A percentile compares a stretch with the other conserved stretches of the same genome.
Evolutionary conservation across 176 grass and related monocot genomes (phyloP).

Genomic region (Triticum dicoccoides): DNA sequence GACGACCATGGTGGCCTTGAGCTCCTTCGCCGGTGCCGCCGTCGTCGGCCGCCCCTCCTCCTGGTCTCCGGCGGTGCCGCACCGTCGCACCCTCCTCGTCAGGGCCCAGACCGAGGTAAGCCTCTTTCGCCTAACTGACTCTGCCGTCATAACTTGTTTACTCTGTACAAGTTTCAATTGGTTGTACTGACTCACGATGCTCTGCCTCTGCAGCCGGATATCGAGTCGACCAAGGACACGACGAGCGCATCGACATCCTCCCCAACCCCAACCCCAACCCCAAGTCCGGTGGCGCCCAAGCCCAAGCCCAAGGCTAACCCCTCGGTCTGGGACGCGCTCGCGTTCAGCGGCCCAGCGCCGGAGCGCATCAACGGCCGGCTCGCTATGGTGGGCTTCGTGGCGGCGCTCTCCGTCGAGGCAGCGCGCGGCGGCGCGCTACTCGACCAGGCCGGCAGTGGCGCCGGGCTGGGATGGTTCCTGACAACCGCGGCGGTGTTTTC

Average conservation of each 20-base stretch:
- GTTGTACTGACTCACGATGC: neutral
- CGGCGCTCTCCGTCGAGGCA: constrained; percentile 58
- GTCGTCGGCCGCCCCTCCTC: neutral
- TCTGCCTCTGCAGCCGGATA: neutral
- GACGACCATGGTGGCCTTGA: neutral
- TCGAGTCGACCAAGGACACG: neutral
- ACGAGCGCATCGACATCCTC: neutral
- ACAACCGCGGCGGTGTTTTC: constrained; percentile 37
- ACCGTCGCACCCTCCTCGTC: neutral
- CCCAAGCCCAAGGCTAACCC: constrained; percentile 3
- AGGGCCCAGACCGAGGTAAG: neutral
- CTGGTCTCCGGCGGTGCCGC: neutral
- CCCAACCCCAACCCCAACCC: neutral
- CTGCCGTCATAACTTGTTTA: neutral
- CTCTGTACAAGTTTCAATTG: neutral
- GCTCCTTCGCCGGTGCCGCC: neutral
- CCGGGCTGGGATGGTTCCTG: constrained; percentile 45
- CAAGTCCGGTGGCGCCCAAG: neutral
- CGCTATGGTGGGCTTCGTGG: constrained; percentile 65
- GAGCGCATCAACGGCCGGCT: constrained; percentile 71
- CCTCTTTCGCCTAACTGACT: neutral
- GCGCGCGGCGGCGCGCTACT: constrained; percentile 31
- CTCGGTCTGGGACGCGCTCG: constrained; percentile 42
- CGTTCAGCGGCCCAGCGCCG: constrained; percentile 54
- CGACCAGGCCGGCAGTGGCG: constrained; percentile 34